Evolutionary conservation across 805 yeast genomes (phyloP), one percentile per base, ranked within the genome.

Genomic region (Myxozyma mucilagina): DNA sequence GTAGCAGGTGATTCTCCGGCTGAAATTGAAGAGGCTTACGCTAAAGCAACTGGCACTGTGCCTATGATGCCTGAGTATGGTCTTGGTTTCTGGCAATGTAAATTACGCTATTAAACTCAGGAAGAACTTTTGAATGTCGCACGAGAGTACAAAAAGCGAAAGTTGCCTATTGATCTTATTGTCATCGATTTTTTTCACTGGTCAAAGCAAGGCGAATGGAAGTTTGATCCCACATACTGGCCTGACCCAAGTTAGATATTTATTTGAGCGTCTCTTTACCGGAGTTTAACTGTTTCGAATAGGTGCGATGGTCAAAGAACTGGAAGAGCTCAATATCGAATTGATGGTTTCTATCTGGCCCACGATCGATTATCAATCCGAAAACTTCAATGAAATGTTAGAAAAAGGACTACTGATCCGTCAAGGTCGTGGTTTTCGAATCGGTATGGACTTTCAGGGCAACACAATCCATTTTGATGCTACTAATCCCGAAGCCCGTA

Each of bases 261-360:
- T 10, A 13, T 6, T 44, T 5, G n/a, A n/a, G n/a, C n/a, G n/a
- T 44, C 29, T 7, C 29, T 18, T 24, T 20, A 29, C 20, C 7
- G 5, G 4, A 18, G 7, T 13, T 44, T 32, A 18, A 18, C 44
- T 41, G 44, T 36, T 42, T 42, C 47, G 7, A 13, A 20, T 18
- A 44, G 68, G 59, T 42, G 66, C 66, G 42, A 64, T 63, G 66
- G 39, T 64, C 16, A 29, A 45, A 24, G 67, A 64, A 53, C 62
- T 64, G 41, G 44, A 62, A 43, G 52, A 45, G 14, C 36, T 64
- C 35, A 44, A 49, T 8, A 55, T 64, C 44, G 66, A 64, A 43
- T 49, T 64, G 13, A 62, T 64, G 66, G 67, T 64, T 29, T 64
- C 67, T 10, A 59, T 64, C 49, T 64, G 67, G 67, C 67, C 67